phyloP scores from a whole-genome alignment of 2,329 filamentous ascomycete species.

The Tolypocladium guangdongense region DNA sequence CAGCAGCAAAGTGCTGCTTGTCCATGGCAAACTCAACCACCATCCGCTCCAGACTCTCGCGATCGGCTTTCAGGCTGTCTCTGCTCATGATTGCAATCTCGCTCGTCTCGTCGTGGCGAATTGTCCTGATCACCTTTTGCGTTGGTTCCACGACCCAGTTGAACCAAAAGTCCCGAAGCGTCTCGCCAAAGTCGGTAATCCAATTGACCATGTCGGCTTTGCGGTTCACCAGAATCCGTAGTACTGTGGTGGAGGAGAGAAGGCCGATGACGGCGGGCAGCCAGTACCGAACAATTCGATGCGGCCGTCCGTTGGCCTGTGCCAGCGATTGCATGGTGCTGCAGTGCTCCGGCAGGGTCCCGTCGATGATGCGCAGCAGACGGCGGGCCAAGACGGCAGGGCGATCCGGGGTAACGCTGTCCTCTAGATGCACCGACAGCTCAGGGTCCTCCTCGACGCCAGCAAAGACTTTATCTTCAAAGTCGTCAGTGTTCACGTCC shows the following conservation, averaged over 20 bases:
- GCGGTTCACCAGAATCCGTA: conserved; percentile 65
- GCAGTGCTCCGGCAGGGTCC: conserved; percentile 58
- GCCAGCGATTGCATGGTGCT: conserved; percentile 44
- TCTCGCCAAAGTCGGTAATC: conserved; percentile 68
- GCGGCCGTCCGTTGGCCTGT: conserved; percentile 61
- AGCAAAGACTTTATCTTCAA: conserved; percentile 54
- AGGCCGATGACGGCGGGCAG: conserved; percentile 61
- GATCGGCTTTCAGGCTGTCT: conserved; percentile 79
- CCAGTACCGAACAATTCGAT: conserved; percentile 75
- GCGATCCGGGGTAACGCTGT: conserved; percentile 31
- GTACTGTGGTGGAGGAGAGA: conserved; percentile 76
- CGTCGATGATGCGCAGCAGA: conserved; percentile 57
- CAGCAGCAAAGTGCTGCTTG: conserved; percentile 53
- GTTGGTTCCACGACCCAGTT: conserved; percentile 92
- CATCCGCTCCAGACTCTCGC: conserved; percentile 91
- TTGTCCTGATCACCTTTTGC: conserved; percentile 76
- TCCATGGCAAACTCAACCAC: conserved; percentile 91
- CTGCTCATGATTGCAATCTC: conserved; percentile 97
- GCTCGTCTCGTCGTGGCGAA: conserved; percentile 82
- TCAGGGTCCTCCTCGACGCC: conserved; percentile 51
- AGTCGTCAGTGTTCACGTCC: conserved; percentile 50
- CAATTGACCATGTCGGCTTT: conserved; percentile 69
- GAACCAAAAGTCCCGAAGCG: conserved; percentile 79
- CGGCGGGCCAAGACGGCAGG: conserved; percentile 54
- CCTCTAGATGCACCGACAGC: conserved; percentile 40